Evolutionary conservation across 768 basidiomycete species (phyloP).

Genomic region (Mycena leptocephala): DNA sequence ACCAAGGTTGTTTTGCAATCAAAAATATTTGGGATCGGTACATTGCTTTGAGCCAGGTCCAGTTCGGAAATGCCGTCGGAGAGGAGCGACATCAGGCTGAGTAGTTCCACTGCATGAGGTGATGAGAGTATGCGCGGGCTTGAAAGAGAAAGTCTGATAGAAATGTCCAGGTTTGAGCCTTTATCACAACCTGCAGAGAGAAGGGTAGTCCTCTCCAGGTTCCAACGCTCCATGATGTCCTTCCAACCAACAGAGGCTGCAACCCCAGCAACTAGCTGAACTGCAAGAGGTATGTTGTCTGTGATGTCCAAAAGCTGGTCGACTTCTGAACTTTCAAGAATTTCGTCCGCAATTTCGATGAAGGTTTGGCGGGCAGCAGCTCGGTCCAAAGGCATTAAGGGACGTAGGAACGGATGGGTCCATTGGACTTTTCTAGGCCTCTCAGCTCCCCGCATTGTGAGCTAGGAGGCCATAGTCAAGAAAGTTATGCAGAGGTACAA

Average conservation of each 20-base stretch:
- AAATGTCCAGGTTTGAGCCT: constrained; percentile 16
- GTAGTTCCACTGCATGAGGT: too few species aligned
- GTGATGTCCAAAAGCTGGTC: too few species aligned
- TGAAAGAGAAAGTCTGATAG: constrained; percentile 11
- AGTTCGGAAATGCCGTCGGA: constrained; percentile 1
- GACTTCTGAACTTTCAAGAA: not conserved
- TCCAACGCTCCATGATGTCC: not conserved
- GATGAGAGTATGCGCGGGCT: constrained; percentile 14
- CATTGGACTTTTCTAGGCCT: too few species aligned
- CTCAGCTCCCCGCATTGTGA: constrained; percentile 16
- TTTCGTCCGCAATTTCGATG: too few species aligned
- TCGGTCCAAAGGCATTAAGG: not conserved
- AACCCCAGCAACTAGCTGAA: not conserved
- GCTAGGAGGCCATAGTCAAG: not conserved
- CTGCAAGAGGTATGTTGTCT: too few species aligned
- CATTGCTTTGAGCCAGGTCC: not conserved
- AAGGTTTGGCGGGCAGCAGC: constrained; percentile 4
- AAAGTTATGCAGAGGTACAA: not conserved
- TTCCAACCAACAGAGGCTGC: constrained; percentile 5
- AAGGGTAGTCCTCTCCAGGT: not conserved
- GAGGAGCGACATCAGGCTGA: constrained; percentile 11
- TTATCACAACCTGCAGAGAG: constrained; percentile 9
- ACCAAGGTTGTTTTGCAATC: too few species aligned
- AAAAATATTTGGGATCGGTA: not conserved
- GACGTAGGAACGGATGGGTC: constrained; percentile 9